Conservation (phyloP, 345 rosid species). For the Sonneratia alba region DNA sequence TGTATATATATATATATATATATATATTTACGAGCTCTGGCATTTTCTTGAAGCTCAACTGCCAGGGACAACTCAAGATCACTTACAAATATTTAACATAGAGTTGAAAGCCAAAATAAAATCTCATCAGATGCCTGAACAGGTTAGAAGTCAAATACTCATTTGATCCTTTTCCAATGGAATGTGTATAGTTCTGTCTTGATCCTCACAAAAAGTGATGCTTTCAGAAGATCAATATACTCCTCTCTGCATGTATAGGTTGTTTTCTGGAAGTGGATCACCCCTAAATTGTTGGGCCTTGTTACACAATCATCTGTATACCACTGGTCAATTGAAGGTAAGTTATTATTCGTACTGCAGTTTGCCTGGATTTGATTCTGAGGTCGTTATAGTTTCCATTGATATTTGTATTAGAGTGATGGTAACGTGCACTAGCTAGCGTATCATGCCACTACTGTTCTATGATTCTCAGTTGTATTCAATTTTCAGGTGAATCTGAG, state of each 20-base stretch:
- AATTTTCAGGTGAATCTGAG: constrained; percentile 74
- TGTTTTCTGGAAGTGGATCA: constrained; percentile 98
- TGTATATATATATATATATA: neutral
- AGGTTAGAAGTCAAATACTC: constrained; percentile 32
- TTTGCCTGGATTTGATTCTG: neutral
- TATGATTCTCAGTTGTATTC: constrained; percentile 8
- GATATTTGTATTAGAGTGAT: neutral
- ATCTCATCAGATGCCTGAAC: constrained; percentile 98
- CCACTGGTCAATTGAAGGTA: constrained; percentile 99
- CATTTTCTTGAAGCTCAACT: constrained; percentile 66
- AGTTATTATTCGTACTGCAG: constrained; percentile 4
- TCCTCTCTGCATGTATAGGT: constrained; percentile 37
- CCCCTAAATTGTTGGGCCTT: constrained; percentile 83
- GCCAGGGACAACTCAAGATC: constrained; percentile 93
- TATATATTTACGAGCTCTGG: neutral
- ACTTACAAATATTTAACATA: constrained; percentile 94
- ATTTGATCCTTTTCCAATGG: neutral
- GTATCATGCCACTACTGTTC: neutral
- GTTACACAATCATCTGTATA: constrained; percentile 85
- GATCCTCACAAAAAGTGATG: neutral
- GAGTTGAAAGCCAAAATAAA: constrained; percentile 93
- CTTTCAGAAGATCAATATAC: neutral
- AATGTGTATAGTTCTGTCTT: neutral
- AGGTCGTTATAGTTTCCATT: neutral
- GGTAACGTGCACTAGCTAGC: neutral